Percentiles rank a stretch among this genome's conserved stretches.
Conservation (phyloP, 2,329 filamentous ascomycete species). For the Ceratocystis cacaofunesta region DNA sequence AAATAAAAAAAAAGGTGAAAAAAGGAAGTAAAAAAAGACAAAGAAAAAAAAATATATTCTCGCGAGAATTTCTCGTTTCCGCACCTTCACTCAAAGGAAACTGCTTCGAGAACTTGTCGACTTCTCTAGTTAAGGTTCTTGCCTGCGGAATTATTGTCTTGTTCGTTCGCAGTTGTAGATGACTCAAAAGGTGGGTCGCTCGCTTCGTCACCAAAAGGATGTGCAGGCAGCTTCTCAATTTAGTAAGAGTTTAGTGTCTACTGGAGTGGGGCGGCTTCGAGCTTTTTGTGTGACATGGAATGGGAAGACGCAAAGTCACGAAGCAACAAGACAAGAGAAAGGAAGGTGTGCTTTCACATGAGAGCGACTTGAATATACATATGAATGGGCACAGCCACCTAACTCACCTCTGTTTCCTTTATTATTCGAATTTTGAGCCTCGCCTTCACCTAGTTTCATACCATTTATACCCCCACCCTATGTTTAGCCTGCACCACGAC, state of each 20-base stretch:
- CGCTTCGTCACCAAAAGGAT: background rate
- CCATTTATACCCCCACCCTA: background rate
- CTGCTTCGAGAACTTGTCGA: background rate
- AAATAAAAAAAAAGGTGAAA: background rate
- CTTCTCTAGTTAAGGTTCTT: background rate
- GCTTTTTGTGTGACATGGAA: conserved; percentile 3
- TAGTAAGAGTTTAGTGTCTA: background rate
- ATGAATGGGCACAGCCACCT: too few relatives aligned
- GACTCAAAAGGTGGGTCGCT: conserved; percentile 12
- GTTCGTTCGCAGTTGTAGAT: conserved; percentile 1
- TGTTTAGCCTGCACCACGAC: conserved; percentile 31
- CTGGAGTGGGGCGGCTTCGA: background rate
- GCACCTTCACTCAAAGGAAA: background rate
- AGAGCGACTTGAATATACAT: too few relatives aligned
- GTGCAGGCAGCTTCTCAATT: background rate
- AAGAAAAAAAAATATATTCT: background rate
- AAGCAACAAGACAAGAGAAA: background rate
- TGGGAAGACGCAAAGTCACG: background rate
- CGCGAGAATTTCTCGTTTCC: background rate
- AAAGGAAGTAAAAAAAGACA: background rate
- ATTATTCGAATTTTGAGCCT: too few relatives aligned
- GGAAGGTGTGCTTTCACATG: too few relatives aligned
- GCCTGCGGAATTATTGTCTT: background rate
- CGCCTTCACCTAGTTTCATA: background rate
- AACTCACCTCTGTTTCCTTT: too few relatives aligned